phyloP scores from a whole-genome alignment of 805 yeast genomes.

The Debaryomyces maramus region DNA sequence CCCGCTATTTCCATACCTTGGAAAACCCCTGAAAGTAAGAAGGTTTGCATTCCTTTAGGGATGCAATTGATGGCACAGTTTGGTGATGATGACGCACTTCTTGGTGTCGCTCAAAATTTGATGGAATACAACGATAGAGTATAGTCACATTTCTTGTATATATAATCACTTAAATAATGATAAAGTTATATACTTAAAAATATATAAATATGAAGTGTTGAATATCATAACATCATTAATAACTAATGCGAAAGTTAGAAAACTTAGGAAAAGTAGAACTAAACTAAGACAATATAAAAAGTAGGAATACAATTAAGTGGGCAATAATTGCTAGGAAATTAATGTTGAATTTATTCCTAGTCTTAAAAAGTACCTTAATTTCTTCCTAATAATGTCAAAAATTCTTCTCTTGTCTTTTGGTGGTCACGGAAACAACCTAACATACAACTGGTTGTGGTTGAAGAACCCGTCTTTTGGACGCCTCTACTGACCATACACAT shows the following conservation, averaged over 20 bases:
- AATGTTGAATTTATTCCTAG: constrained; percentile 18
- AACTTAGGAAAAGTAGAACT: constrained; percentile 6
- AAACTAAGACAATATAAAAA: constrained; percentile 9
- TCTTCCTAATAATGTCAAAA: constrained; percentile 75
- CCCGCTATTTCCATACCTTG: constrained; percentile 84
- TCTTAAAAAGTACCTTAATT: constrained; percentile 24
- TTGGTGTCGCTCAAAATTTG: constrained; percentile 35
- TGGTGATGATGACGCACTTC: constrained; percentile 71
- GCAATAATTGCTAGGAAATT: constrained; percentile 4
- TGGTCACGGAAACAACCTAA: constrained; percentile 92
- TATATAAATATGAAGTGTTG: constrained; percentile 25
- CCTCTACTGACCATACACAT: constrained; percentile 99
- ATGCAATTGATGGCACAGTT: constrained; percentile 83
- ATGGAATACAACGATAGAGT: constrained; percentile 1
- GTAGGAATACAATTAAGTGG: constrained; percentile 4
- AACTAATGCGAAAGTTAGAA: background rate
- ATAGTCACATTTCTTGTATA: constrained; percentile 1
- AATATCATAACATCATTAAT: constrained; percentile 28
- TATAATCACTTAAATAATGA: background rate
- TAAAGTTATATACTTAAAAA: constrained; percentile 4
- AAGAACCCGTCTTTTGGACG: constrained; percentile 90
- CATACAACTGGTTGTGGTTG: constrained; percentile 95
- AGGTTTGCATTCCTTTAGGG: constrained; percentile 48
- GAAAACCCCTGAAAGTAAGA: constrained; percentile 14
- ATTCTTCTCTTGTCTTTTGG: constrained; percentile 96